Percentiles rank a stretch among this genome's conserved stretches.
These are phyloP conservation scores for Physcomitrium patens DNA, from an alignment of 225 moss, liverwort and hornwort species.

Conservation along the genomic window DNA sequence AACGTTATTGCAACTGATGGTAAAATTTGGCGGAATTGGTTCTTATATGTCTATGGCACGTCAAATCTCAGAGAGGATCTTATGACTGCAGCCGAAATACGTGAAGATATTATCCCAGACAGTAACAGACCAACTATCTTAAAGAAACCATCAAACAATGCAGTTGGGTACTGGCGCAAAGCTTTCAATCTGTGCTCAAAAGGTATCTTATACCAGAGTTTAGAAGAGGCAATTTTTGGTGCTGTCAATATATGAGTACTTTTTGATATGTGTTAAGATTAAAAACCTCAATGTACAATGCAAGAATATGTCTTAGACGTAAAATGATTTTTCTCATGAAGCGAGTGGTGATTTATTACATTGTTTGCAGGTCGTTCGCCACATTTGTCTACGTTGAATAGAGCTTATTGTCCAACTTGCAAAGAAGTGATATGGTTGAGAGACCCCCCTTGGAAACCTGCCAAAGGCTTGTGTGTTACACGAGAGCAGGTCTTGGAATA, in stretches of 20 bases:
- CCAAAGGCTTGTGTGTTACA: constrained; percentile 50
- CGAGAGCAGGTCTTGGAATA: constrained; percentile 47
- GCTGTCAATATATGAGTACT: background rate
- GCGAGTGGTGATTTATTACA: background rate
- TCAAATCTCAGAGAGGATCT: no score
- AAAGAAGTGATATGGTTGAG: constrained; percentile 76
- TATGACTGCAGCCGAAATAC: no score
- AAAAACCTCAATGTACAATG: background rate
- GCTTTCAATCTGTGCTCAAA: constrained; percentile 71
- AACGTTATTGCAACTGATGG: constrained; percentile 74
- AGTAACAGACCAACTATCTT: background rate
- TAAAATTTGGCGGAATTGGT: constrained; percentile 75
- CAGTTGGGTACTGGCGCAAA: constrained; percentile 65
- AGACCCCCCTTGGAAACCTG: constrained; percentile 57
- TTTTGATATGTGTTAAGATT: background rate
- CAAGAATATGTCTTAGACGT: background rate
- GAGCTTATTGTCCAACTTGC: constrained; percentile 79
- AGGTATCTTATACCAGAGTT: constrained; percentile 40
- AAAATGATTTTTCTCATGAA: background rate
- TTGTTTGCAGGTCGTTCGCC: constrained; percentile 61
- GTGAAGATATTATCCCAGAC: no score
- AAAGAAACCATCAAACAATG: constrained; percentile 27
- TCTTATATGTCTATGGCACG: constrained; percentile 57
- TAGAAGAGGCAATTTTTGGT: background rate
- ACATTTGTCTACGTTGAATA: constrained; percentile 70